Evolutionary conservation across 1,139 yeast species (phyloP).

Genomic region (Blastobotrys malaysiensis): DNA sequence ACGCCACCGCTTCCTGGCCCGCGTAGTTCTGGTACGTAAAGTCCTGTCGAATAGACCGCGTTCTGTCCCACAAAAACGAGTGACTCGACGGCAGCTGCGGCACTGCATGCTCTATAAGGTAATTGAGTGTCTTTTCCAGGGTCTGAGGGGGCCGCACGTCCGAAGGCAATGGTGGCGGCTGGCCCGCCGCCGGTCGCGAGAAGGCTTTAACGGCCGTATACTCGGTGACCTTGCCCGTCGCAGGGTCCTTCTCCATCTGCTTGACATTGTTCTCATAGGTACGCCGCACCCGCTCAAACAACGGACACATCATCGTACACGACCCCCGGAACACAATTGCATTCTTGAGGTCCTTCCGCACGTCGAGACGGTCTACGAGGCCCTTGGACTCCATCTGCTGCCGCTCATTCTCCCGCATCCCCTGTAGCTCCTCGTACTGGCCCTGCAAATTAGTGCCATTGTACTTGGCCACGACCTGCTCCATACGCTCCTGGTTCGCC

Average conservation of each 20-base stretch:
- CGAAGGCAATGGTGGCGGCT: constrained; percentile 95
- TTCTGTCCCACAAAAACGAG: constrained; percentile 96
- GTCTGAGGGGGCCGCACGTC: constrained; percentile 93
- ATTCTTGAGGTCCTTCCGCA: constrained; percentile 72
- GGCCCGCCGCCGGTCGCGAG: constrained; percentile 97
- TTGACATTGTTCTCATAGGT: constrained; percentile 84
- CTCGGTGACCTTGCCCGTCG: constrained; percentile 57
- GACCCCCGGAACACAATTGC: constrained; percentile 87
- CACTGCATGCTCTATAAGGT: constrained; percentile 59
- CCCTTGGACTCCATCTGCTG: constrained; percentile 74
- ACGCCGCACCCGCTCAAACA: constrained; percentile 85
- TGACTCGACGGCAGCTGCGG: constrained; percentile 76
- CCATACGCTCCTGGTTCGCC: constrained; percentile 47
- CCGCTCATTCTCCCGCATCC: constrained; percentile 73
- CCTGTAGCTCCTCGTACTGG: constrained; percentile 56
- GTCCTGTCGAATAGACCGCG: constrained; percentile 96
- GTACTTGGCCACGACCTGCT: constrained; percentile 36
- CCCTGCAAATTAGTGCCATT: constrained; percentile 42
- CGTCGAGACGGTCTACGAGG: constrained; percentile 83
- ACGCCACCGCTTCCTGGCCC: constrained; percentile 90
- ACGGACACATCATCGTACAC: constrained; percentile 92
- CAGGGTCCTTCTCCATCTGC: constrained; percentile 60
- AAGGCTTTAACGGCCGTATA: constrained; percentile 81
- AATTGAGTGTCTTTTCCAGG: constrained; percentile 58
- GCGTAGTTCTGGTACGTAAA: constrained; percentile 92